Evolutionary conservation across 2,329 filamentous ascomycete species (phyloP).

Genomic region (Talaromyces sp.): DNA sequence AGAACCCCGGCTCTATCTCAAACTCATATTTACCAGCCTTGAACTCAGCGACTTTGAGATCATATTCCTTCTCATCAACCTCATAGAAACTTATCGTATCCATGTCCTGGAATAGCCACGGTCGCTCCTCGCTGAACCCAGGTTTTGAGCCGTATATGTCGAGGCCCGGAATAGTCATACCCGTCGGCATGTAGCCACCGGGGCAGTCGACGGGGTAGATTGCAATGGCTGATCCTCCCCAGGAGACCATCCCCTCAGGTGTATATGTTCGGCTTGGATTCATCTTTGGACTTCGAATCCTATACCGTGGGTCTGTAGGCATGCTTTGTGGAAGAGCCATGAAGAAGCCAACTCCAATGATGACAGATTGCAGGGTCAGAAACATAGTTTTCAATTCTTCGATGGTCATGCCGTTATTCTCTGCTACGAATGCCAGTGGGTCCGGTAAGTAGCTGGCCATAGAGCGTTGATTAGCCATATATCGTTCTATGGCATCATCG

Average conservation of each 20-base stretch:
- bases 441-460: constrained; percentile 62
- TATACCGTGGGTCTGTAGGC: constrained; percentile 53
- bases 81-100: constrained; percentile 56
- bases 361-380: constrained; percentile 50
- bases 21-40: constrained; percentile 52
- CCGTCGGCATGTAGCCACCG: constrained; percentile 56
- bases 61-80: constrained; percentile 53
- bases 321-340: constrained; percentile 52
- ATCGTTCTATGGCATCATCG: constrained; percentile 56
- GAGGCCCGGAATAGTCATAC: constrained; percentile 52
- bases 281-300: constrained; percentile 55
- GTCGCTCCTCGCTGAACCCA: constrained; percentile 36
- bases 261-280: constrained; percentile 58
- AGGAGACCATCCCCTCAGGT: constrained; percentile 54
- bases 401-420: constrained; percentile 52
- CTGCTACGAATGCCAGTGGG: constrained; percentile 57
- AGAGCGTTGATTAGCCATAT: constrained; percentile 60
- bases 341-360: constrained; percentile 56
- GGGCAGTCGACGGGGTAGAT: constrained; percentile 58
- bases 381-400: constrained; percentile 52
- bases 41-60: constrained; percentile 48
- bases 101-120: constrained; percentile 53
- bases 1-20: constrained; percentile 47
- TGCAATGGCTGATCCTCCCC: constrained; percentile 52
- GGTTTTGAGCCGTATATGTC: constrained; percentile 54